Conservation (phyloP, 1,139 yeast species). For the Chernovozyma sophiae-reginae region DNA sequence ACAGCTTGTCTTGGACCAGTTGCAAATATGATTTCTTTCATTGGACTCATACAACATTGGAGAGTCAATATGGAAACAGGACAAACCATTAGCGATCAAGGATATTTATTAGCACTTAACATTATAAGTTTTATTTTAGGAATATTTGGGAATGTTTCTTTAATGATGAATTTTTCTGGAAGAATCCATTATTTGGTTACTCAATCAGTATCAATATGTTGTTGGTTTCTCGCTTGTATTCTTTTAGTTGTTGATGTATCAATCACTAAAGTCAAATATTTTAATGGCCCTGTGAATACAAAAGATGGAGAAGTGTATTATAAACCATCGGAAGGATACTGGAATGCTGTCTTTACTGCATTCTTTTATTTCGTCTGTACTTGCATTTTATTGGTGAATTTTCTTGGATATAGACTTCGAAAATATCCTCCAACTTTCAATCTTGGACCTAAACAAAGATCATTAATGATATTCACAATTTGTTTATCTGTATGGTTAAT, state of each 20-base stretch:
- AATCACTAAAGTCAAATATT: slow-evolving; percentile 20
- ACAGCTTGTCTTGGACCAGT: slow-evolving; percentile 79
- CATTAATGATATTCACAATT: slow-evolving; percentile 66
- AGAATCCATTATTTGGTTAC: slow-evolving; percentile 52
- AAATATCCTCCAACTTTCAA: slow-evolving; percentile 71
- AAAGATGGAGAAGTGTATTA: slow-evolving; percentile 14
- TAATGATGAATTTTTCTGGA: slow-evolving; percentile 63
- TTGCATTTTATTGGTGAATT: slow-evolving; percentile 50
- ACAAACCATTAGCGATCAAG: slow-evolving; percentile 17
- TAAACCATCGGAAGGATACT: slow-evolving; percentile 59
- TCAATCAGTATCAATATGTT: slow-evolving; percentile 56
- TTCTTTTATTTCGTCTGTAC: slow-evolving; percentile 57
- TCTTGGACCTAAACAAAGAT: slow-evolving; percentile 61
- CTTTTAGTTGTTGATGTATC: slow-evolving; percentile 49
- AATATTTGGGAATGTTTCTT: slow-evolving; percentile 57
- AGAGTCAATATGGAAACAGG: slow-evolving; percentile 28
- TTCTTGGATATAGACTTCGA: slow-evolving; percentile 51
- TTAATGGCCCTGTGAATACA: slow-evolving; percentile 11
- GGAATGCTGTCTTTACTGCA: slow-evolving; percentile 69
- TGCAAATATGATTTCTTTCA: slow-evolving; percentile 66
- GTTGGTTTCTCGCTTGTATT: slow-evolving; percentile 58
- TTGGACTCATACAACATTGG: slow-evolving; percentile 75
- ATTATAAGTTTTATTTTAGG: slow-evolving; percentile 62
- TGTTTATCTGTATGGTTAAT: slow-evolving; percentile 65
- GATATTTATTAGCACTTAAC: slow-evolving; percentile 51